A percentile compares a stretch with the other conserved stretches of the same genome.
phyloP scores from a whole-genome alignment of 768 basidiomycete species.

The Leccinum imitatum region DNA sequence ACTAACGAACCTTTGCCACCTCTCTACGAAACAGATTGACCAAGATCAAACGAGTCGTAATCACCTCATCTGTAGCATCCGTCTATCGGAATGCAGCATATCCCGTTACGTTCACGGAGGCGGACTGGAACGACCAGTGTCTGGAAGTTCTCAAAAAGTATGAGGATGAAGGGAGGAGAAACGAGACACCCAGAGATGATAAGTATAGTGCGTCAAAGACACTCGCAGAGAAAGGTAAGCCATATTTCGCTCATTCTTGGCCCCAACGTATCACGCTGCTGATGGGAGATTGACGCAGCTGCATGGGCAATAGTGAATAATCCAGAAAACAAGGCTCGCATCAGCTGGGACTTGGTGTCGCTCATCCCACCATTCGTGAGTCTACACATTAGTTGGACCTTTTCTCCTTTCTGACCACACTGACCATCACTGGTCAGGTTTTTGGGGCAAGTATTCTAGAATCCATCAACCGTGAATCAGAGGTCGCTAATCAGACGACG shows the following conservation, averaged over 20 bases:
- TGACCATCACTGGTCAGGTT: background rate
- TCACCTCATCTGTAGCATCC: conserved; percentile 63
- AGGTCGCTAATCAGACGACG: background rate
- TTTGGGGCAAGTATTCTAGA: background rate
- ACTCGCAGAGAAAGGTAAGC: conserved; percentile 57
- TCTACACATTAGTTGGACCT: background rate
- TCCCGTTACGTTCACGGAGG: conserved; percentile 42
- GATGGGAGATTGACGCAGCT: conserved; percentile 25
- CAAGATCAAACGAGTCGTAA: conserved; percentile 63
- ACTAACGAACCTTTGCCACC: background rate
- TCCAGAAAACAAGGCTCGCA: conserved; percentile 30
- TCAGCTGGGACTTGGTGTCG: conserved; percentile 40
- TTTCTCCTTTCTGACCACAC: background rate
- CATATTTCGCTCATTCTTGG: background rate
- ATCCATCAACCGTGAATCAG: background rate
- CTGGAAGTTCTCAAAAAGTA: conserved; percentile 42
- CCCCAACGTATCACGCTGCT: background rate
- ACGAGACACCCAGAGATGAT: conserved; percentile 35
- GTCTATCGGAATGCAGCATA: conserved; percentile 34
- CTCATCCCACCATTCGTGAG: conserved; percentile 42
- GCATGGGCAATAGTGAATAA: conserved; percentile 48
- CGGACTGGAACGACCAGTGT: conserved; percentile 38
- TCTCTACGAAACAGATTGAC: conserved; percentile 26
- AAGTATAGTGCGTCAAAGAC: conserved; percentile 63
- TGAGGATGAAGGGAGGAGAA: conserved; percentile 44